Conservation (phyloP, 2,329 filamentous ascomycete genomes). For the Beauveria caledonica region DNA sequence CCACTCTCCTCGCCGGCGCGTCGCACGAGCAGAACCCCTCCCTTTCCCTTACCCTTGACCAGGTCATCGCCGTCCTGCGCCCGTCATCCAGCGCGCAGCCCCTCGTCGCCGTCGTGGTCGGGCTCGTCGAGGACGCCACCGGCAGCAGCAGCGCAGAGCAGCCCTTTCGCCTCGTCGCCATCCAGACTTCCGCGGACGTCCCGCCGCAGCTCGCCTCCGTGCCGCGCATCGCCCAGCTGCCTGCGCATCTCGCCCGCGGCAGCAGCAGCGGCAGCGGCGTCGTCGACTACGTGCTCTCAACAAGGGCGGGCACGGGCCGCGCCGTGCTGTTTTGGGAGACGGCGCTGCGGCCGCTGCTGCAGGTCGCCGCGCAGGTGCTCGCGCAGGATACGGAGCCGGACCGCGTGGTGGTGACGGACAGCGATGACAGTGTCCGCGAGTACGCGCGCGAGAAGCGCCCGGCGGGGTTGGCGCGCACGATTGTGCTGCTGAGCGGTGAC, state of each 20-base stretch:
- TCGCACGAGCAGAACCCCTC: slow-evolving; percentile 9
- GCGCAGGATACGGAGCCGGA: slow-evolving; percentile 5
- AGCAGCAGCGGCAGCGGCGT: not conserved
- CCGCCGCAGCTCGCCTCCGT: slow-evolving; percentile 28
- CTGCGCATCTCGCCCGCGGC: slow-evolving; percentile 26
- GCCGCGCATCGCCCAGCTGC: slow-evolving; percentile 30
- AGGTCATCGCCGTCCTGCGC: slow-evolving; percentile 23
- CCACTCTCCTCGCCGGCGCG: not conserved
- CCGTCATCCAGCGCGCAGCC: not conserved
- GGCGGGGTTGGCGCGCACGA: slow-evolving; percentile 34
- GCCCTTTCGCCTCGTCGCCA: slow-evolving; percentile 23
- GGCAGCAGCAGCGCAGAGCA: slow-evolving; percentile 16
- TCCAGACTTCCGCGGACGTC: slow-evolving; percentile 23
- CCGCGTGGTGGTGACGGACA: slow-evolving; percentile 48
- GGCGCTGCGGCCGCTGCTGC: slow-evolving; percentile 49
- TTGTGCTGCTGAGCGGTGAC: slow-evolving; percentile 80
- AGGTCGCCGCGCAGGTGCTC: slow-evolving; percentile 25
- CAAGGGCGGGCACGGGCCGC: slow-evolving; percentile 52
- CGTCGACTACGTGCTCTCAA: slow-evolving; percentile 61
- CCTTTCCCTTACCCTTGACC: slow-evolving; percentile 13
- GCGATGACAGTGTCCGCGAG: slow-evolving; percentile 53
- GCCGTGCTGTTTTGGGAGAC: slow-evolving; percentile 47
- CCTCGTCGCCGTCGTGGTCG: slow-evolving; percentile 25
- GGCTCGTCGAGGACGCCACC: slow-evolving; percentile 28
- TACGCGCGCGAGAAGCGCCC: slow-evolving; percentile 41